Evolutionary conservation across 768 basidiomycete genomes (phyloP).

Genomic region (Hypholoma sublateritium): DNA sequence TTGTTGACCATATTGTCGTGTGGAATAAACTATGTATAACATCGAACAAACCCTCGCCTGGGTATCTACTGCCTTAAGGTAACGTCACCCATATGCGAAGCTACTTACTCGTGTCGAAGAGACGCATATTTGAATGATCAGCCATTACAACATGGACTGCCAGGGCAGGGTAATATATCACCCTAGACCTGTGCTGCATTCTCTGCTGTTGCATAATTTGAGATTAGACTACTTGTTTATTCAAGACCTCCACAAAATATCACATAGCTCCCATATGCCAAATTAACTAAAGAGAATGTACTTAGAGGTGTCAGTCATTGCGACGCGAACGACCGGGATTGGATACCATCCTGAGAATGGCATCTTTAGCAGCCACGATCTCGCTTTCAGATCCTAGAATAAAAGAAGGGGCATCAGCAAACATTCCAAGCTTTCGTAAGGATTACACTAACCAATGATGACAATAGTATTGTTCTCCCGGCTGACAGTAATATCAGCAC

Average conservation of each 20-base stretch:
- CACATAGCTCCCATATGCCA: not conserved
- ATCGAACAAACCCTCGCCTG: no score
- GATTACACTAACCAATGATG: conserved; percentile 83
- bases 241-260: not conserved
- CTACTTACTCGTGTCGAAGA: no score
- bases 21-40: no score
- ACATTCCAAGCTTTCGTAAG: conserved; percentile 54
- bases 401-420: conserved; percentile 5
- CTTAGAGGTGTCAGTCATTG: conserved; percentile 24
- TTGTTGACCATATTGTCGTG: no score
- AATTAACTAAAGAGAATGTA: conserved; percentile 3
- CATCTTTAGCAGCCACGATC: conserved; percentile 72
- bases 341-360: conserved; percentile 62
- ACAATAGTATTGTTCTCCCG: conserved; percentile 86
- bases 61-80: no score
- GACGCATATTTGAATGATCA: no score
- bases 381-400: conserved; percentile 63
- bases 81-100: no score
- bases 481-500: conserved; percentile 89
- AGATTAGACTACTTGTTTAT: conserved; percentile 2
- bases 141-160: no score
- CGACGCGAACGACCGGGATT: conserved; percentile 42
- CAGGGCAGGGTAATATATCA: no score
- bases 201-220: no score
- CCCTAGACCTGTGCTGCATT: no score